Evolutionary conservation across 2,329 filamentous ascomycete genomes (phyloP).

Genomic region (Clarireedia monteithiana): DNA sequence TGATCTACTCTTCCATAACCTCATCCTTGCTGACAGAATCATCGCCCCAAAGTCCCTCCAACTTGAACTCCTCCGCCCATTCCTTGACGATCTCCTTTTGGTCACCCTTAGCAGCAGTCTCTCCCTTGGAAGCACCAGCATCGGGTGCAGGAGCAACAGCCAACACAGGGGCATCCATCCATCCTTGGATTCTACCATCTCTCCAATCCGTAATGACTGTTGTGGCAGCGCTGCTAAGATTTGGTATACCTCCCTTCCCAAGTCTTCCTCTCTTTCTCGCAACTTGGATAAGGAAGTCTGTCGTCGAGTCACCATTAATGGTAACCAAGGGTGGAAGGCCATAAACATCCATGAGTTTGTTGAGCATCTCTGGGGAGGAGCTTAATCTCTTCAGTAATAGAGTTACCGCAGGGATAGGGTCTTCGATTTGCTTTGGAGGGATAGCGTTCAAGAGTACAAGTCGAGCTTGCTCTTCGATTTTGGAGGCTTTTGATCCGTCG

Average conservation of each 20-base stretch:
- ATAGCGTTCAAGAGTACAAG: constrained; percentile 85
- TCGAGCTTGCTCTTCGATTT: constrained; percentile 70
- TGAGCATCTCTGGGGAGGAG: constrained; percentile 61
- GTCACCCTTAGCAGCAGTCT: constrained; percentile 45
- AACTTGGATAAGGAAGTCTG: constrained; percentile 89
- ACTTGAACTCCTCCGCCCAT: constrained; percentile 91
- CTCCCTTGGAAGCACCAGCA: constrained; percentile 33
- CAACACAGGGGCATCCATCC: constrained; percentile 70
- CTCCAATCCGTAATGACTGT: constrained; percentile 95
- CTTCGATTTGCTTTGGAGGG: constrained; percentile 87
- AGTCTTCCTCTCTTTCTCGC: constrained; percentile 86
- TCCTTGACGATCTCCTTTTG: constrained; percentile 85
- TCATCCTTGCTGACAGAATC: constrained; percentile 28
- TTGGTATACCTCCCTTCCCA: constrained; percentile 83
- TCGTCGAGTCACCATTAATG: constrained; percentile 66
- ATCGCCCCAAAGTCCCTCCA: constrained; percentile 87
- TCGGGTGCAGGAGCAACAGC: constrained; percentile 38
- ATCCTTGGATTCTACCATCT: constrained; percentile 89
- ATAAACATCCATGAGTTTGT: constrained; percentile 77
- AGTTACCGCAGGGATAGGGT: constrained; percentile 79
- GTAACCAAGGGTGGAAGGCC: constrained; percentile 72
- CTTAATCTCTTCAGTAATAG: constrained; percentile 78
- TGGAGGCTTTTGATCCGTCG: constrained; percentile 44
- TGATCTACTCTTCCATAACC: constrained; percentile 24
- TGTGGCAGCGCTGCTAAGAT: constrained; percentile 80